These are phyloP conservation scores for Spongiforma sp. DNA, from an alignment of 1,284 basidiomycete species.

Conservation along the genomic window DNA sequence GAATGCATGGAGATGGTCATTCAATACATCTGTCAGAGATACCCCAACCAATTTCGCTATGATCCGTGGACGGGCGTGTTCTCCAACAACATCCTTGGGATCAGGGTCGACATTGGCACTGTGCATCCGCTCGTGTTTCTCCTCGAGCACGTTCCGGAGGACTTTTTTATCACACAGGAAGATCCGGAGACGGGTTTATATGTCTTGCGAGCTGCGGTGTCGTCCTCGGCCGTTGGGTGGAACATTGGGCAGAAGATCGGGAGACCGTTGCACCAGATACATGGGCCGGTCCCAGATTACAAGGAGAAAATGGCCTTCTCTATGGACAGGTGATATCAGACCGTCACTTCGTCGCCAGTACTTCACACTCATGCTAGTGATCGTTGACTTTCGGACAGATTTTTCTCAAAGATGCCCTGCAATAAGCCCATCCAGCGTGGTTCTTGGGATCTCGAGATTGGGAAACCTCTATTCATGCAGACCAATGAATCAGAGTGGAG, in stretches of 20 bases:
- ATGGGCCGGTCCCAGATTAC: constrained; percentile 53
- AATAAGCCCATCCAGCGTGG: constrained; percentile 56
- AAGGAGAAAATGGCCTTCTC: constrained; percentile 52
- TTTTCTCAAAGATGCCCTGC: constrained; percentile 49
- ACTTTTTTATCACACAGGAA: constrained; percentile 48
- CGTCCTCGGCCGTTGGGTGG: constrained; percentile 54
- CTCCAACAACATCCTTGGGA: constrained; percentile 48
- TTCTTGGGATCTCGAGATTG: constrained; percentile 54
- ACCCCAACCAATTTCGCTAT: constrained; percentile 50
- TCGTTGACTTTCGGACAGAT: constrained; percentile 43
- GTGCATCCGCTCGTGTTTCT: constrained; percentile 47
- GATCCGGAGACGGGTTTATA: constrained; percentile 50
- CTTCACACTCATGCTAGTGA: constrained; percentile 5
- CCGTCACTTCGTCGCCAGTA: not conserved
- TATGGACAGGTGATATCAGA: constrained; percentile 49
- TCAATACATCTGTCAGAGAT: constrained; percentile 52
- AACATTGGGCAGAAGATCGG: constrained; percentile 52
- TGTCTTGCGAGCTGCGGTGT: constrained; percentile 46
- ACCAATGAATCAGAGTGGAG: constrained; percentile 41
- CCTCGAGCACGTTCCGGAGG: constrained; percentile 55
- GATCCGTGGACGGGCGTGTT: constrained; percentile 42
- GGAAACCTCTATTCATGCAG: constrained; percentile 51
- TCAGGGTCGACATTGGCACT: constrained; percentile 31
- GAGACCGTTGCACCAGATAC: constrained; percentile 49
- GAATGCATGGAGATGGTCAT: constrained; percentile 57